A percentile compares a stretch with the other conserved stretches of the same genome.
Conservation (phyloP, 352 stramenopile species). For the Phytophthora uliginosa region DNA sequence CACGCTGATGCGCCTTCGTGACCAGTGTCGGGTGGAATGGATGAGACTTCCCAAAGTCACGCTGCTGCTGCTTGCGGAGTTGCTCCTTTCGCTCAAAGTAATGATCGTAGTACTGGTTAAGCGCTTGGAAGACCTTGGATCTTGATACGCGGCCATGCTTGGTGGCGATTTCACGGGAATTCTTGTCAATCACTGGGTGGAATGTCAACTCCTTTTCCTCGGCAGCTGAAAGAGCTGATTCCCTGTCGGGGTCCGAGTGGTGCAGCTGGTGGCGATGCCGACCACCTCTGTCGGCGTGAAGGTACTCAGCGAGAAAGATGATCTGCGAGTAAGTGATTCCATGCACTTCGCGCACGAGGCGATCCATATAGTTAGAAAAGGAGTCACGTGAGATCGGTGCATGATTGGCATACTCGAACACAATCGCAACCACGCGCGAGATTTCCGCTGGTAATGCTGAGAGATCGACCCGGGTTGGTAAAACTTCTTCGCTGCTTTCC, state of each 20-base stretch:
- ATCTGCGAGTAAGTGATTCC: conserved; percentile 81
- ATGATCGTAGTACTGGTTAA: conserved; percentile 83
- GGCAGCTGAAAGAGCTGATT: conserved; percentile 26
- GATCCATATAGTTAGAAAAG: conserved; percentile 72
- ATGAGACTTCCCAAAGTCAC: conserved; percentile 66
- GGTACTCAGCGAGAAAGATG: conserved; percentile 68
- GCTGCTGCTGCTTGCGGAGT: conserved; percentile 59
- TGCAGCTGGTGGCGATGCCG: conserved; percentile 32
- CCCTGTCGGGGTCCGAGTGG: conserved; percentile 23
- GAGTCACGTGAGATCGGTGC: conserved; percentile 46
- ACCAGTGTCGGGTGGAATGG: conserved; percentile 73
- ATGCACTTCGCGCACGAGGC: conserved; percentile 65
- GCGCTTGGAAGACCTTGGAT: conserved; percentile 71
- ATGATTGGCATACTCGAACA: conserved; percentile 74
- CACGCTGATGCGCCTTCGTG: conserved; percentile 55
- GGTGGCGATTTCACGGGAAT: conserved; percentile 66
- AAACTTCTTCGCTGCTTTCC: conserved; percentile 23
- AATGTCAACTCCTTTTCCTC: conserved; percentile 77
- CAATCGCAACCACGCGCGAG: conserved; percentile 59
- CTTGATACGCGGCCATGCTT: conserved; percentile 70
- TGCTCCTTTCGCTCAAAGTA: conserved; percentile 72
- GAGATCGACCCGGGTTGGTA: conserved; percentile 49
- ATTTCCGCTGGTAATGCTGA: conserved; percentile 64
- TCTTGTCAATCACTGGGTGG: conserved; percentile 72
- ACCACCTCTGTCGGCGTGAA: conserved; percentile 51